These are phyloP conservation scores for Lachancea kluyveri DNA, from an alignment of 805 yeast genomes.

Conservation along the genomic window DNA sequence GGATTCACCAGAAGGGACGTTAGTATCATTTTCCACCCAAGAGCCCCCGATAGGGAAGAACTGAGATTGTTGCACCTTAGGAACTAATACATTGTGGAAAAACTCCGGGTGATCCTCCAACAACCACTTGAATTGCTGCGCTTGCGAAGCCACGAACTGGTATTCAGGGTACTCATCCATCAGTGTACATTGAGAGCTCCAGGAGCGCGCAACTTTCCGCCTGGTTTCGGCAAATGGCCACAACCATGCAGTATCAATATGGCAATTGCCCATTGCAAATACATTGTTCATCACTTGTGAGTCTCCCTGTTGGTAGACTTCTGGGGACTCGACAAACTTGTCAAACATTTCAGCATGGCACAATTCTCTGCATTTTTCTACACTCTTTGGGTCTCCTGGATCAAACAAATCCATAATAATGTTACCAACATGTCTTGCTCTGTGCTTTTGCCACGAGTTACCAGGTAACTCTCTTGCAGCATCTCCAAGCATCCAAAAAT, in stretches of 20 bases:
- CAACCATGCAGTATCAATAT: constrained; percentile 96
- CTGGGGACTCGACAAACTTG: constrained; percentile 50
- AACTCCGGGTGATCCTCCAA: constrained; percentile 79
- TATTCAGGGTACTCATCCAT: constrained; percentile 89
- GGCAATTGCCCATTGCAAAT: constrained; percentile 89
- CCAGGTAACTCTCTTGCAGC: constrained; percentile 82
- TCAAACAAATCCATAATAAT: constrained; percentile 82
- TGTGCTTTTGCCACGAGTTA: constrained; percentile 73
- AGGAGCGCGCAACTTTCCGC: constrained; percentile 86
- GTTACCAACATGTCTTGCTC: constrained; percentile 75
- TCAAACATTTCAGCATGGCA: constrained; percentile 57
- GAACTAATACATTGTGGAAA: constrained; percentile 50
- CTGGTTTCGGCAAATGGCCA: constrained; percentile 99
- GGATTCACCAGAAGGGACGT: constrained; percentile 92
- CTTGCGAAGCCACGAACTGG: constrained; percentile 90
- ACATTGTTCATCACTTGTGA: constrained; percentile 45
- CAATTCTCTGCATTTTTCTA: constrained; percentile 62
- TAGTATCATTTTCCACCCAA: constrained; percentile 97
- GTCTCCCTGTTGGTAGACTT: constrained; percentile 48
- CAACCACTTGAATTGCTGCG: constrained; percentile 93
- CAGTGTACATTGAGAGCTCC: constrained; percentile 87
- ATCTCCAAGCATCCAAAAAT: constrained; percentile 84
- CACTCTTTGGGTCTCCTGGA: constrained; percentile 51
- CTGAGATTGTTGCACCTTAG: constrained; percentile 62
- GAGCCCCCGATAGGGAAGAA: constrained; percentile 94